These are phyloP conservation scores for Chlorella sp. DNA, from an alignment of 139 green algal species.

Conservation along the genomic window DNA sequence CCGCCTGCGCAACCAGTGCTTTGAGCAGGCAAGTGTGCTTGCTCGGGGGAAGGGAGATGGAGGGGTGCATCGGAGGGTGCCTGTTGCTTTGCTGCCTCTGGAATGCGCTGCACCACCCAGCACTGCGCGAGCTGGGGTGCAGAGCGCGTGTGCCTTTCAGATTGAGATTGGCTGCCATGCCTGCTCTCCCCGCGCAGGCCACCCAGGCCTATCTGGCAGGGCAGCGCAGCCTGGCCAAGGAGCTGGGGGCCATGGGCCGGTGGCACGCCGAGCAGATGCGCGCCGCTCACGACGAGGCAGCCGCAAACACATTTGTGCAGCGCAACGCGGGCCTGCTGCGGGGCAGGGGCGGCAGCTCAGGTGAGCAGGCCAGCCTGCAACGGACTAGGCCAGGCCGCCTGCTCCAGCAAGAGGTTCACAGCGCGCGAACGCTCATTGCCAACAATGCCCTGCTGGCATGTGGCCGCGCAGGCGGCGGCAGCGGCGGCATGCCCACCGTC, in stretches of 20 bases:
- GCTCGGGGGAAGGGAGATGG: neutral
- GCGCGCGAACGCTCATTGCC: too few relatives aligned
- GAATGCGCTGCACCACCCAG: too few relatives aligned
- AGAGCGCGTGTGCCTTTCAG: neutral
- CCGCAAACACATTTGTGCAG: constrained; percentile 46
- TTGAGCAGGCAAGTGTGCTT: constrained; percentile 55
- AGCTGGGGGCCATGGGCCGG: constrained; percentile 67
- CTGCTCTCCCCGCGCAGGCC: constrained; percentile 42
- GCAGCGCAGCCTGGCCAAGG: constrained; percentile 67
- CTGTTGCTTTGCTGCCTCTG: neutral
- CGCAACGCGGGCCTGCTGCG: constrained; percentile 41
- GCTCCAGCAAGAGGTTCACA: too few relatives aligned
- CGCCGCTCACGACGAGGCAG: constrained; percentile 57
- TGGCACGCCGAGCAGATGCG: constrained; percentile 64
- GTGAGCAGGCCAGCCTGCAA: too few relatives aligned
- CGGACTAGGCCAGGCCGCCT: too few relatives aligned
- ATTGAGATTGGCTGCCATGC: neutral
- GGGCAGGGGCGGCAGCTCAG: neutral
- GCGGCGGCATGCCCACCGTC: constrained; percentile 29
- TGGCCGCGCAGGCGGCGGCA: neutral
- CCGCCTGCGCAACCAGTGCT: constrained; percentile 71
- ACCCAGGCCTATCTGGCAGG: constrained; percentile 74
- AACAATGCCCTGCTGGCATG: too few relatives aligned
- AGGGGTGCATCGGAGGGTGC: neutral
- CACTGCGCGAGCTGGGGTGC: neutral